A percentile compares a stretch with the other conserved stretches of the same genome.
These are phyloP conservation scores for Monascus purpureus DNA, from an alignment of 495 filamentous ascomycete species.

Conservation along the genomic window DNA sequence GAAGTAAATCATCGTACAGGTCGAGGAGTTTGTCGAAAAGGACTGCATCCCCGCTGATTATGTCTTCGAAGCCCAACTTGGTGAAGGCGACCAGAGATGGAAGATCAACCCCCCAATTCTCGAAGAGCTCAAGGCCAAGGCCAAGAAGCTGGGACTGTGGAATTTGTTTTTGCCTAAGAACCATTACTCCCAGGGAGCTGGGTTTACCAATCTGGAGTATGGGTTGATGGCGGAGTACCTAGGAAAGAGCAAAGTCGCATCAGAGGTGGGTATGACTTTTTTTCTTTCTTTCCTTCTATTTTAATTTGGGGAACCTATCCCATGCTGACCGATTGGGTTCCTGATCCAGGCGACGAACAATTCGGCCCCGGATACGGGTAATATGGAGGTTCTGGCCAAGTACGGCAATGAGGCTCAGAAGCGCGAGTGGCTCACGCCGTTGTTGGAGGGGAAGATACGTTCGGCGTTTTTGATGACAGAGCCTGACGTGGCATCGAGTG, in stretches of 20 bases:
- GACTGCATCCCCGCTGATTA: slow-evolving; percentile 82
- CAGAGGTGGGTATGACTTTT: slow-evolving; percentile 37
- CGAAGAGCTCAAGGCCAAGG: slow-evolving; percentile 77
- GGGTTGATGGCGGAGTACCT: slow-evolving; percentile 85
- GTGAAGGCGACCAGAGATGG: slow-evolving; percentile 61
- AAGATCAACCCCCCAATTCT: slow-evolving; percentile 64
- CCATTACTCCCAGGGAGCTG: slow-evolving; percentile 88
- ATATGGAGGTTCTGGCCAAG: slow-evolving; percentile 92
- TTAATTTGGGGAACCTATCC: too few relatives aligned
- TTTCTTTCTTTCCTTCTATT: not conserved
- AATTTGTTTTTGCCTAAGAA: slow-evolving; percentile 94
- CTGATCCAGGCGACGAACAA: slow-evolving; percentile 78
- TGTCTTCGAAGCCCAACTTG: slow-evolving; percentile 65
- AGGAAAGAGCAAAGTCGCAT: slow-evolving; percentile 63
- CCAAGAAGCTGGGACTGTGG: slow-evolving; percentile 79
- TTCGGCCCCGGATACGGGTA: slow-evolving; percentile 82
- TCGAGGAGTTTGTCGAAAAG: slow-evolving; percentile 93
- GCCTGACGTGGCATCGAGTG: slow-evolving; percentile 69
- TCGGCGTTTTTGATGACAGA: slow-evolving; percentile 93
- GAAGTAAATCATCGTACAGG: too few relatives aligned
- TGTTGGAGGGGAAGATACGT: slow-evolving; percentile 75
- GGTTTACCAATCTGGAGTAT: slow-evolving; percentile 83
- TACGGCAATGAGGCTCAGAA: slow-evolving; percentile 89
- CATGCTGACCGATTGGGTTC: too few relatives aligned
- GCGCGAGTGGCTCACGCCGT: slow-evolving; percentile 65